Percentiles rank a stretch among this genome's conserved stretches.
Conservation (phyloP, 371 early-diverging fungal species). For the Rhizopus sp. region DNA sequence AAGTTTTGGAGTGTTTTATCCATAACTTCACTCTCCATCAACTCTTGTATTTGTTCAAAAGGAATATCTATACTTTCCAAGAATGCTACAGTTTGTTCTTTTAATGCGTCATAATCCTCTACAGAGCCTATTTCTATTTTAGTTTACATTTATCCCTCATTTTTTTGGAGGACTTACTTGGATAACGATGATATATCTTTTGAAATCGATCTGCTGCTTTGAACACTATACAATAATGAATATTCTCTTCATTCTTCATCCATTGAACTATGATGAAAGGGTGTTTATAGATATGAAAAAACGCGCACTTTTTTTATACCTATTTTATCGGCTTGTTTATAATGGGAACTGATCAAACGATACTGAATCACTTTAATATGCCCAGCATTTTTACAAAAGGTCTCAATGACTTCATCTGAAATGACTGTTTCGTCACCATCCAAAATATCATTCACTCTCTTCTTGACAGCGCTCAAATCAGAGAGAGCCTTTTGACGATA, state of each 20-base stretch:
- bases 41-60: conserved; percentile 10
- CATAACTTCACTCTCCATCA: conserved; percentile 13
- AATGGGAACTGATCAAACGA: conserved; percentile 60
- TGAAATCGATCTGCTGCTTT: conserved; percentile 76
- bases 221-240: conserved; percentile 69
- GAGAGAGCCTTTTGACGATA: conserved; percentile 81
- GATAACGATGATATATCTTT: conserved; percentile 52
- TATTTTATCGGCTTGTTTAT: conserved; percentile 47
- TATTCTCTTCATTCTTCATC: conserved; percentile 59
- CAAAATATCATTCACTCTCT: conserved; percentile 55
- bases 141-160: background rate
- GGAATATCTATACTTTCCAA: conserved; percentile 20
- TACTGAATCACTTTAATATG: conserved; percentile 69
- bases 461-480: conserved; percentile 64
- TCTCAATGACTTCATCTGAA: conserved; percentile 68
- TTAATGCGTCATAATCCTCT: conserved; percentile 38
- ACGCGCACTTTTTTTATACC: conserved; percentile 41
- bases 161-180: conserved; percentile 34
- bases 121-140: conserved; percentile 19
- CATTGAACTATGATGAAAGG: conserved; percentile 40
- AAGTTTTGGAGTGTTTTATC: conserved; percentile 34
- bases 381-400: conserved; percentile 85
- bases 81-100: conserved; percentile 24
- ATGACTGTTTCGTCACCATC: conserved; percentile 55
- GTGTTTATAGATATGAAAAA: background rate